Evolutionary conservation across 345 rosid species (phyloP).

Genomic region (Combretum micranthum): DNA sequence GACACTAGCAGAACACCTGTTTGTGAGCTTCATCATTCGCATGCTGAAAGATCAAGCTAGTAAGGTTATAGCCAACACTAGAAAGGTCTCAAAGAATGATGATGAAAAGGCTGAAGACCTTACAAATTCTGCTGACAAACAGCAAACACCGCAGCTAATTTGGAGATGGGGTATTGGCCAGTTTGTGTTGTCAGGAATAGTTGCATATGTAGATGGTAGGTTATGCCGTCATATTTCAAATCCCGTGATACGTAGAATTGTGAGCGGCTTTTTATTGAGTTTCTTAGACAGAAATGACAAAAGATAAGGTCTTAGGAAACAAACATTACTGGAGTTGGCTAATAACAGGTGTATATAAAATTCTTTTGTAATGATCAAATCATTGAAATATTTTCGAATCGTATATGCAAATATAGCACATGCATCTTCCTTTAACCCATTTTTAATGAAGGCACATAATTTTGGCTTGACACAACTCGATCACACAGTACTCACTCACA

Average conservation of each 20-base stretch:
- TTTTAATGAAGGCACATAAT: too few relatives aligned
- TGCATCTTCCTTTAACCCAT: too few relatives aligned
- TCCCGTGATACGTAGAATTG: constrained; percentile 86
- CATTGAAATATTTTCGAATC: too few relatives aligned
- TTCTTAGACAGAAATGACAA: constrained; percentile 51
- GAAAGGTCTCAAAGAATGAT: constrained; percentile 3
- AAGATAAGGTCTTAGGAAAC: constrained; percentile 7
- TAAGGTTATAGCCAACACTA: constrained; percentile 30
- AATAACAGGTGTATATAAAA: too few relatives aligned
- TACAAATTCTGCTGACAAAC: constrained; percentile 16
- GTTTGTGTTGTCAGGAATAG: constrained; percentile 61
- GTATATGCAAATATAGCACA: too few relatives aligned
- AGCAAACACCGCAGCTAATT: constrained; percentile 31
- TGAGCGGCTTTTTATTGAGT: constrained; percentile 77
- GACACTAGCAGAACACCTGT: constrained; percentile 82
- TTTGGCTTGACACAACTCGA: too few relatives aligned
- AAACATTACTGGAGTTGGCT: too few relatives aligned
- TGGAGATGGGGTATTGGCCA: constrained; percentile 77
- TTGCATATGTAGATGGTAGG: constrained; percentile 88
- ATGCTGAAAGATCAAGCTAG: constrained; percentile 51
- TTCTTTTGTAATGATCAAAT: not conserved
- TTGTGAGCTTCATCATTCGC: constrained; percentile 85
- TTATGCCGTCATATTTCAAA: constrained; percentile 77
- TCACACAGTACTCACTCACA: too few relatives aligned
- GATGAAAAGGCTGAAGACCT: constrained; percentile 23